Conservation (phyloP, 805 yeast genomes). For the Citeromyces matritensis region DNA sequence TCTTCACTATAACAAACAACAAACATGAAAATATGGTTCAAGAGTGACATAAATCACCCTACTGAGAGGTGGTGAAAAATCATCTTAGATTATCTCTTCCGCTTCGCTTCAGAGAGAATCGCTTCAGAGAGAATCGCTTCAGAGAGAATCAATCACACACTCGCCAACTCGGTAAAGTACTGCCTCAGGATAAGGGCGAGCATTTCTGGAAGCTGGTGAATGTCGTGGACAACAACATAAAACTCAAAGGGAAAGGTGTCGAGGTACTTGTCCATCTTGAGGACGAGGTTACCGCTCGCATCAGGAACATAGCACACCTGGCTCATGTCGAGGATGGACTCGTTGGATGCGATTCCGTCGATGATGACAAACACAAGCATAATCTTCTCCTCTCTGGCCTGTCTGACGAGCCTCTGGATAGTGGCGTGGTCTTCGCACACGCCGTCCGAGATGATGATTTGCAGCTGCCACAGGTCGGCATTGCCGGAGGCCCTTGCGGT, state of each 20-base stretch:
- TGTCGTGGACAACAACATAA: slow-evolving; percentile 84
- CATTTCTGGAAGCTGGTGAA: slow-evolving; percentile 85
- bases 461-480: slow-evolving; percentile 79
- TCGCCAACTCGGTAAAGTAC: slow-evolving; percentile 65
- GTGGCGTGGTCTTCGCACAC: slow-evolving; percentile 90
- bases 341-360: slow-evolving; percentile 75
- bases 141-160: slow-evolving; percentile 3
- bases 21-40: no score
- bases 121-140: no score
- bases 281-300: slow-evolving; percentile 48
- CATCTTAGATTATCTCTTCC: no score
- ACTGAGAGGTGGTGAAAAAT: no score
- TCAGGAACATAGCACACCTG: slow-evolving; percentile 79
- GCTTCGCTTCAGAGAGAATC: no score
- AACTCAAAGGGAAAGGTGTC: slow-evolving; percentile 95
- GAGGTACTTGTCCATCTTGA: slow-evolving; percentile 72
- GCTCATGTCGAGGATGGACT: slow-evolving; percentile 86
- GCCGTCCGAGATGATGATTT: slow-evolving; percentile 91
- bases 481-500: slow-evolving; percentile 22
- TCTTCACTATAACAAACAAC: no score
- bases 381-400: slow-evolving; percentile 81
- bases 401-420: slow-evolving; percentile 70
- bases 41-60: no score
- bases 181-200: slow-evolving; percentile 81
- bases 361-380: slow-evolving; percentile 92